A percentile compares a stretch with the other conserved stretches of the same genome.
phyloP scores from a whole-genome alignment of 2,329 filamentous ascomycete genomes.

The Colletotrichum tropicicola region DNA sequence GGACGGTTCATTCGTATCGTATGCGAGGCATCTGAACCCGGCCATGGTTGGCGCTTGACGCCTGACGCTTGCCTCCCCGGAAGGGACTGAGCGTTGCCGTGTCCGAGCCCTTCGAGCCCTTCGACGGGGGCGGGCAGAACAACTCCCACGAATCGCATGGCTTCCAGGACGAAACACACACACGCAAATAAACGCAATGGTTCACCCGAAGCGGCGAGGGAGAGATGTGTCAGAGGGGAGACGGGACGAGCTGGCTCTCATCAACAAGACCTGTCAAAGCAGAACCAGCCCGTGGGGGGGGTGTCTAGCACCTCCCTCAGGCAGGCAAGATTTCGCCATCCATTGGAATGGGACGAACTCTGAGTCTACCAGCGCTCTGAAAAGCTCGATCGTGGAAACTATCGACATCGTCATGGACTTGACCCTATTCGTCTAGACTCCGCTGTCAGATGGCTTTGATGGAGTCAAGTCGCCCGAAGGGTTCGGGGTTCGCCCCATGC shows the following conservation, averaged over 20 bases:
- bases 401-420: background rate
- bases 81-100: background rate
- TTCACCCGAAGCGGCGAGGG: background rate
- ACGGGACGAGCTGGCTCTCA: background rate
- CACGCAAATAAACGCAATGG: background rate
- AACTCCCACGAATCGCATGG: background rate
- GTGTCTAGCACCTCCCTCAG: too few species aligned
- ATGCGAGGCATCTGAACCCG: background rate
- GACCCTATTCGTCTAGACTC: background rate
- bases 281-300: background rate
- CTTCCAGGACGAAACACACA: background rate
- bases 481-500: background rate
- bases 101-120: background rate
- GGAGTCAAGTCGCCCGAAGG: background rate
- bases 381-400: background rate
- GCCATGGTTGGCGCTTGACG: background rate
- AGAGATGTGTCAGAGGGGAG: background rate
- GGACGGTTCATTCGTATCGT: too few species aligned
- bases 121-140: background rate
- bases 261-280: slow-evolving; percentile 1
- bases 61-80: background rate
- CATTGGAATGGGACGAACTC: background rate
- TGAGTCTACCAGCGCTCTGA: background rate
- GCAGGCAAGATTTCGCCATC: background rate
- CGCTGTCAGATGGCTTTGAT: background rate